Conservation (phyloP, 2,329 filamentous ascomycete species). For the Aspergillus novofumigatus region DNA sequence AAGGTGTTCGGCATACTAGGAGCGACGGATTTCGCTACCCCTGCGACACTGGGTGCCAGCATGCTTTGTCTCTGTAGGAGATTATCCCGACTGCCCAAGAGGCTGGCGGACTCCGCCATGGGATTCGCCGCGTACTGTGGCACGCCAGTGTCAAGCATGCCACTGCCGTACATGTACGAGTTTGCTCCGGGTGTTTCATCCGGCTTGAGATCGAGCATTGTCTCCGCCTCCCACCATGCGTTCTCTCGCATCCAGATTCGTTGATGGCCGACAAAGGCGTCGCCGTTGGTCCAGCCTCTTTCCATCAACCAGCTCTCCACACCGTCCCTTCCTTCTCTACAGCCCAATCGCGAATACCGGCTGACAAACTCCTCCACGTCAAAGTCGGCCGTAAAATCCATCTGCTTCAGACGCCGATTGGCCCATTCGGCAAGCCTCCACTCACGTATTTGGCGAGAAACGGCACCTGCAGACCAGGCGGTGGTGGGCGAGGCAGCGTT, state of each 20-base stretch:
- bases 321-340: slow-evolving; percentile 83
- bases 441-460: slow-evolving; percentile 86
- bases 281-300: slow-evolving; percentile 96
- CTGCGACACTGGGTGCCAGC: slow-evolving; percentile 46
- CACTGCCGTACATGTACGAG: slow-evolving; percentile 51
- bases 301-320: slow-evolving; percentile 93
- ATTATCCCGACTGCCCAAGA: slow-evolving; percentile 68
- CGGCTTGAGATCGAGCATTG: slow-evolving; percentile 85
- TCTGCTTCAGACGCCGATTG: slow-evolving; percentile 81
- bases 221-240: slow-evolving; percentile 97
- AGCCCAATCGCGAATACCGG: slow-evolving; percentile 78
- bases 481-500: slow-evolving; percentile 68
- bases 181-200: slow-evolving; percentile 44
- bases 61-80: slow-evolving; percentile 46
- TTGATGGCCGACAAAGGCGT: slow-evolving; percentile 85
- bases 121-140: slow-evolving; percentile 56
- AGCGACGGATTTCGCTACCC: slow-evolving; percentile 52
- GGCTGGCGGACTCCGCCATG: slow-evolving; percentile 56
- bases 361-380: slow-evolving; percentile 87
- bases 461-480: slow-evolving; percentile 86
- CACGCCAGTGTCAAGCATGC: slow-evolving; percentile 68
- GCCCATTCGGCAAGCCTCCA: slow-evolving; percentile 97
- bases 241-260: slow-evolving; percentile 92
- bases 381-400: slow-evolving; percentile 96
- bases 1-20: slow-evolving; percentile 49